These are phyloP conservation scores for Biscogniauxia marginata DNA, from an alignment of 2,329 filamentous ascomycete species.

Conservation along the genomic window DNA sequence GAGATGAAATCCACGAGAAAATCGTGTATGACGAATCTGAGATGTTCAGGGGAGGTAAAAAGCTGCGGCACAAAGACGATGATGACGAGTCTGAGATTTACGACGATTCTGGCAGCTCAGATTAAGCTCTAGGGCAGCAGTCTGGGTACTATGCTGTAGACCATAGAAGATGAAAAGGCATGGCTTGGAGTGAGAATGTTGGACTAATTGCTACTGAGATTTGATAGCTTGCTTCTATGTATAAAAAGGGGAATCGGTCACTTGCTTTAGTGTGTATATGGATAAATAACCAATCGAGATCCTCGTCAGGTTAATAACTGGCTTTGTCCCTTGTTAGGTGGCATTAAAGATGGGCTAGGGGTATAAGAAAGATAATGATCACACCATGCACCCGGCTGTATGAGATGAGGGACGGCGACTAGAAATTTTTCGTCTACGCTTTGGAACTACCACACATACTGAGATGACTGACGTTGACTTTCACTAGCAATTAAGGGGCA, in stretches of 20 bases:
- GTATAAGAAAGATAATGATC: not conserved
- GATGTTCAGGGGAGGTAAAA: slow-evolving; percentile 1
- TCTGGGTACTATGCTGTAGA: not conserved
- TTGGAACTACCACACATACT: no score
- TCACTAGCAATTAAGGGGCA: no score
- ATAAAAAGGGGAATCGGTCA: no score
- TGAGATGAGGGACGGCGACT: no score
- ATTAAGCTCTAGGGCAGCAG: not conserved
- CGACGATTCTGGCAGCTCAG: not conserved
- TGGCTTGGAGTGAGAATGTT: not conserved
- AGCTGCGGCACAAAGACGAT: not conserved
- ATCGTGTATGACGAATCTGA: slow-evolving; percentile 27
- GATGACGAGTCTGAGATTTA: slow-evolving; percentile 2
- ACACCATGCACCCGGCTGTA: no score
- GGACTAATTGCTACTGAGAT: not conserved
- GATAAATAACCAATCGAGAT: not conserved
- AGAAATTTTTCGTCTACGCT: no score
- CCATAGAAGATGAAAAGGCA: not conserved
- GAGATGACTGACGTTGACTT: no score
- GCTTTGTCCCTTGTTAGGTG: not conserved
- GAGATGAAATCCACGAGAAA: slow-evolving; percentile 15
- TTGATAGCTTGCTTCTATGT: not conserved
- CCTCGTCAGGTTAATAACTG: not conserved
- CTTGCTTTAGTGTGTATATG: no score
- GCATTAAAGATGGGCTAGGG: not conserved